Evolutionary conservation across 371 early-diverging fungal species (phyloP).

Genomic region (Haplosporangium sp.): DNA sequence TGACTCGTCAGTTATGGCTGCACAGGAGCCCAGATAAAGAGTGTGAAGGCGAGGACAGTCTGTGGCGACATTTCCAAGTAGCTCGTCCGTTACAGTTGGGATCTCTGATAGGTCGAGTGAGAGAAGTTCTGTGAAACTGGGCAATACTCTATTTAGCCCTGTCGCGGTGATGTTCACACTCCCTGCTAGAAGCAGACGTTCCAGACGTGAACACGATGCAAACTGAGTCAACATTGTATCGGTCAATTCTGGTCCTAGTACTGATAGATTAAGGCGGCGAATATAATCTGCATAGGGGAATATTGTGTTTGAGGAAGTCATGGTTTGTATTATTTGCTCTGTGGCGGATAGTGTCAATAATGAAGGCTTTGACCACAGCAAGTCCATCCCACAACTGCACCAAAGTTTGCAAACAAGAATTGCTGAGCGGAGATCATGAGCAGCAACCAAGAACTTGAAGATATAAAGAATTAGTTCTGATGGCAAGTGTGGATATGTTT

Average conservation of each 20-base stretch:
- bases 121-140: constrained; percentile 17
- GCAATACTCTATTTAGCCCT: constrained; percentile 60
- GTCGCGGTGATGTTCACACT: constrained; percentile 62
- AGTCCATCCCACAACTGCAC: constrained; percentile 47
- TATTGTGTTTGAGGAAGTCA: constrained; percentile 19
- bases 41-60: constrained; percentile 52
- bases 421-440: constrained; percentile 41
- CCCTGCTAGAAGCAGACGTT: constrained; percentile 69
- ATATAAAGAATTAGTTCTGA: constrained; percentile 48
- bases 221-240: constrained; percentile 59
- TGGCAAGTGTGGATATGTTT: constrained; percentile 17
- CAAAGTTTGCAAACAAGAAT: constrained; percentile 48
- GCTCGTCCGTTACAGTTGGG: constrained; percentile 37
- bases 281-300: constrained; percentile 66
- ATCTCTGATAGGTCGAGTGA: constrained; percentile 48
- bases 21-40: constrained; percentile 47
- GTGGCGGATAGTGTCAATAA: constrained; percentile 17
- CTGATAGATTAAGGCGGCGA: constrained; percentile 71
- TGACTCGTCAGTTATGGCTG: constrained; percentile 50
- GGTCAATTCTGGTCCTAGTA: constrained; percentile 60
- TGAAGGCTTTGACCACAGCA: constrained; percentile 46
- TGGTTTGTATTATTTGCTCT: constrained; percentile 29
- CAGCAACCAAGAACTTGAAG: constrained; percentile 28
- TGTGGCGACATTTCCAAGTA: constrained; percentile 40
- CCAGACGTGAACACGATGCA: constrained; percentile 66